Percentiles rank a stretch among this genome's conserved stretches.
phyloP scores from a whole-genome alignment of 805 yeast species.

The Wickerhamiella musiphila region DNA sequence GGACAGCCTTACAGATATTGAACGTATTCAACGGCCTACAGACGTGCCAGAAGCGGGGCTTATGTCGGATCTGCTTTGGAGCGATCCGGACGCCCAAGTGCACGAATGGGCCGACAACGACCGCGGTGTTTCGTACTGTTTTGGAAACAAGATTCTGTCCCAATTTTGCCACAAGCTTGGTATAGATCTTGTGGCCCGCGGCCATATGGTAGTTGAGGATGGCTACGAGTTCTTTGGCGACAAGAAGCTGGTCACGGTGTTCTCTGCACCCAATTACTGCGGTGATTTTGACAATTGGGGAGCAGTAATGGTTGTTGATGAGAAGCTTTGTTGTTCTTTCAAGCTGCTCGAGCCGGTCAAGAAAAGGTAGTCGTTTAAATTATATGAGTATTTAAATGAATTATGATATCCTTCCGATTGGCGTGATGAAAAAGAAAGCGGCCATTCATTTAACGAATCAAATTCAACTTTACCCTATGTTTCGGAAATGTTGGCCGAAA shows the following conservation, averaged over 20 bases:
- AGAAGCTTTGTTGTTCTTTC: constrained; percentile 78
- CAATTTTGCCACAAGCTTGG: constrained; percentile 54
- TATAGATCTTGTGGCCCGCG: constrained; percentile 66
- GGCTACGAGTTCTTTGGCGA: constrained; percentile 65
- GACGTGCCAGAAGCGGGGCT: constrained; percentile 73
- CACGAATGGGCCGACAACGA: constrained; percentile 81
- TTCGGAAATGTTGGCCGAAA: no score
- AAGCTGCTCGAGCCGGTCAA: constrained; percentile 88
- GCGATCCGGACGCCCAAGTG: constrained; percentile 66
- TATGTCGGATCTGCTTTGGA: constrained; percentile 63
- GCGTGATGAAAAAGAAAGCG: no score
- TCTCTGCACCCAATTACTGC: constrained; percentile 61
- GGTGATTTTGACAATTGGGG: constrained; percentile 88
- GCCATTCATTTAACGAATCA: no score
- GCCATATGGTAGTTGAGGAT: constrained; percentile 77
- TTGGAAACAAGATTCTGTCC: constrained; percentile 59
- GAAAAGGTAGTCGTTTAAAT: not conserved
- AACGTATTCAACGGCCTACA: constrained; percentile 59
- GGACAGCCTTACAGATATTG: constrained; percentile 51
- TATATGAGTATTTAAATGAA: not conserved
- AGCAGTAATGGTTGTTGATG: constrained; percentile 92
- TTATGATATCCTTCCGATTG: no score
- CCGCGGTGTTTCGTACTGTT: constrained; percentile 67
- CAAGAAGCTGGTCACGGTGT: constrained; percentile 51
- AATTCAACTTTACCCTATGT: no score